phyloP scores from a whole-genome alignment of 345 rosid genomes.

The Triadica sebifera region DNA sequence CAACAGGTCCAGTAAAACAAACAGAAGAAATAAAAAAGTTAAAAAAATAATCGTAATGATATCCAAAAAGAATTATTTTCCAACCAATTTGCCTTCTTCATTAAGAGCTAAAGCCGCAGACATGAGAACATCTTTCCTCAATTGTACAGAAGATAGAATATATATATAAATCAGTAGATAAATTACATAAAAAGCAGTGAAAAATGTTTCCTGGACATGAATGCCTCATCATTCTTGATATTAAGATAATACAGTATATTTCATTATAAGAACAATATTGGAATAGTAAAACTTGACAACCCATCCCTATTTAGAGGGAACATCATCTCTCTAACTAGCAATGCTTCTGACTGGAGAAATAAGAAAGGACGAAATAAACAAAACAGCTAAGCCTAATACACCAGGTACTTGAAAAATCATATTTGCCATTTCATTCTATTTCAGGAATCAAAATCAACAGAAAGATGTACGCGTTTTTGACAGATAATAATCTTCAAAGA shows the following conservation, averaged over 20 bases:
- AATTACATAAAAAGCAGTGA: not conserved
- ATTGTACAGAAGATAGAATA: conserved; percentile 2
- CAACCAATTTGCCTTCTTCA: not conserved
- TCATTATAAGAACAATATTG: too few relatives aligned
- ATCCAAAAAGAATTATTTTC: not conserved
- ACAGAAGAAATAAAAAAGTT: too few relatives aligned
- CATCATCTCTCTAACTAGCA: too few relatives aligned
- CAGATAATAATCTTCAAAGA: not conserved
- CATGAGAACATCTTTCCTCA: not conserved
- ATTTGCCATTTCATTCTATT: not conserved
- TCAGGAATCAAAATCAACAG: not conserved
- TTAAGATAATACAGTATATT: too few relatives aligned
- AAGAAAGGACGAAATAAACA: not conserved
- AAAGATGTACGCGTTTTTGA: not conserved
- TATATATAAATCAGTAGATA: not conserved
- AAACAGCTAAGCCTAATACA: not conserved
- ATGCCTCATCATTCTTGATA: not conserved
- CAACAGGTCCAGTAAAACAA: too few relatives aligned
- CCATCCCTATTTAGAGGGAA: too few relatives aligned
- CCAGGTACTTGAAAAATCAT: not conserved
- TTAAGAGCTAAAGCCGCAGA: not conserved
- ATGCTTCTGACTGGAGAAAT: too few relatives aligned
- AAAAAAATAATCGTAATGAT: too few relatives aligned
- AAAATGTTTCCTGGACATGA: not conserved
- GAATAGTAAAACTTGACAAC: too few relatives aligned